These are phyloP conservation scores for Parachaetomium inaequale DNA, from an alignment of 495 filamentous ascomycete genomes.

Conservation along the genomic window DNA sequence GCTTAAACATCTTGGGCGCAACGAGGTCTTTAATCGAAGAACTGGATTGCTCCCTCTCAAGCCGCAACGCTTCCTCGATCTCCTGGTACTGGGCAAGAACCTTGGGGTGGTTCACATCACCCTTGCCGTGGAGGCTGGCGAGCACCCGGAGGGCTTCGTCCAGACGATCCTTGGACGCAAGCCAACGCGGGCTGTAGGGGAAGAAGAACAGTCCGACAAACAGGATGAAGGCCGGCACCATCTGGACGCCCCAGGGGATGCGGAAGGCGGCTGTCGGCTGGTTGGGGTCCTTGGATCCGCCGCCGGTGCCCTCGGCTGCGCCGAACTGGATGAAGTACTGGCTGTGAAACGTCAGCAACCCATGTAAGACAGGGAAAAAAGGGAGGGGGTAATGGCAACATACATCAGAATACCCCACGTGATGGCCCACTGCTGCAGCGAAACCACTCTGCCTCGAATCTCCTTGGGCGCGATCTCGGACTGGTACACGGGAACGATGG, in stretches of 20 bases:
- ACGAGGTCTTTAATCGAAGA: conserved; percentile 56
- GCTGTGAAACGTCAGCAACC: conserved; percentile 28
- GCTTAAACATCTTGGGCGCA: conserved; percentile 61
- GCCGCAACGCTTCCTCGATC: conserved; percentile 60
- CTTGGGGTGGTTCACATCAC: conserved; percentile 57
- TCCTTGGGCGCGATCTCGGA: conserved; percentile 75
- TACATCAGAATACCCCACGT: conserved; percentile 63
- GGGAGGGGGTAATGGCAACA: neutral
- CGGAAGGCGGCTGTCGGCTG: conserved; percentile 61
- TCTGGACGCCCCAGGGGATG: conserved; percentile 73
- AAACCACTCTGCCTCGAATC: conserved; percentile 71
- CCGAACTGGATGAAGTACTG: conserved; percentile 75
- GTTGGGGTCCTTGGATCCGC: conserved; percentile 55
- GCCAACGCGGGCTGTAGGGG: conserved; percentile 71
- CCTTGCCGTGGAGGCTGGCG: conserved; percentile 61
- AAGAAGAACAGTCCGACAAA: conserved; percentile 66
- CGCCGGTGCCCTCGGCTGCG: conserved; percentile 53
- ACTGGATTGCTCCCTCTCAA: conserved; percentile 58
- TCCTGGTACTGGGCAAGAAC: conserved; percentile 64
- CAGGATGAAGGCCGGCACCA: conserved; percentile 63
- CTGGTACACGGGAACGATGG: conserved; percentile 74
- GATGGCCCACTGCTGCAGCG: conserved; percentile 68
- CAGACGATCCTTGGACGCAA: conserved; percentile 70
- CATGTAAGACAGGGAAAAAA: conserved; percentile 9
- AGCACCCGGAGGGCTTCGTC: conserved; percentile 65